These are phyloP conservation scores for Cydonia oblonga DNA, from an alignment of 331 rosid genomes.

Conservation along the genomic window DNA sequence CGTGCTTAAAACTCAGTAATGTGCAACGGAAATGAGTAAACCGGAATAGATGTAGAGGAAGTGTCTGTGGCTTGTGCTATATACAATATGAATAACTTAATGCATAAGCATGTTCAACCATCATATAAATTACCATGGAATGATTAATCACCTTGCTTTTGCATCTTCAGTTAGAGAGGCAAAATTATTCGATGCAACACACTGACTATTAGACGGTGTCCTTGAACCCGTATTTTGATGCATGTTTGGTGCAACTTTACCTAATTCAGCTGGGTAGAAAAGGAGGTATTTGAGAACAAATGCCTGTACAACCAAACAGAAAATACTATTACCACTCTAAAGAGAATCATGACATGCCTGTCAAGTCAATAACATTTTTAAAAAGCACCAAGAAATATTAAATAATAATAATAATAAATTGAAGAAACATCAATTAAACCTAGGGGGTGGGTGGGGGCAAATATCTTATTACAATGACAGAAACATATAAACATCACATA, in stretches of 20 bases:
- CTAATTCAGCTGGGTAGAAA: conserved; percentile 53
- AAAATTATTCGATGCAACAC: conserved; percentile 50
- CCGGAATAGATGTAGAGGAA: not conserved
- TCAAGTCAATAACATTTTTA: not conserved
- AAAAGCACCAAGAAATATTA: not conserved
- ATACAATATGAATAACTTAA: not conserved
- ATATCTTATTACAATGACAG: not conserved
- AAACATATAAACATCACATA: not conserved
- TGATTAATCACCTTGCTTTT: conserved; percentile 67
- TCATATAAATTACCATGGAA: conserved; percentile 7
- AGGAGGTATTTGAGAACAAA: conserved; percentile 79
- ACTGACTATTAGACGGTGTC: conserved; percentile 33
- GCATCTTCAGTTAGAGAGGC: conserved; percentile 58
- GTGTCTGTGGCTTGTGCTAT: not conserved
- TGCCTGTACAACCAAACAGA: conserved; percentile 53
- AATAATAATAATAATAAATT: not conserved
- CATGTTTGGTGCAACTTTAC: conserved; percentile 30
- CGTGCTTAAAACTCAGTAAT: not conserved
- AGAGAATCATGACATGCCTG: not conserved
- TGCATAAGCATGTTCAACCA: conserved; percentile 1
- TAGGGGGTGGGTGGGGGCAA: not conserved
- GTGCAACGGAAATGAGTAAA: not conserved
- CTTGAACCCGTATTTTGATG: conserved; percentile 38
- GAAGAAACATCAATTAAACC: not conserved
- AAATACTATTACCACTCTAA: not conserved